Evolutionary conservation across 441 rosid species (phyloP).

Genomic region (Mallotus japonicus): DNA sequence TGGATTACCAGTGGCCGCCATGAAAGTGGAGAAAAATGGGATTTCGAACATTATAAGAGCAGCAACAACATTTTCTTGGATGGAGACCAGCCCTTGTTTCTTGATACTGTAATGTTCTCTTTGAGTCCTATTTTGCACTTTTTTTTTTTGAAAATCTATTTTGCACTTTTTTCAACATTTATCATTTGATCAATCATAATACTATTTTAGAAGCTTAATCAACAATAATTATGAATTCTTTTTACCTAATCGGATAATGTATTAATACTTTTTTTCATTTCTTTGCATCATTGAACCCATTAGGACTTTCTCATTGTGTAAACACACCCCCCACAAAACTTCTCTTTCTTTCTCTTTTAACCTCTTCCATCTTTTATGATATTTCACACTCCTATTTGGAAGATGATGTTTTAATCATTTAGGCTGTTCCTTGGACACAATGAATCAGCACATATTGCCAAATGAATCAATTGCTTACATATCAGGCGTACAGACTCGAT

Average conservation of each 20-base stretch:
- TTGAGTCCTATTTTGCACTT: background rate
- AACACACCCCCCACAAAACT: background rate
- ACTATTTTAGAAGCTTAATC: background rate
- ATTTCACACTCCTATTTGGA: background rate
- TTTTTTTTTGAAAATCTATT: no score
- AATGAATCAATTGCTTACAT: background rate
- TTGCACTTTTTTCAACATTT: background rate
- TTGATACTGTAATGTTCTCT: constrained; percentile 58
- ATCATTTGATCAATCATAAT: background rate
- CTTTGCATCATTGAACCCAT: background rate
- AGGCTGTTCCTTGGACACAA: background rate
- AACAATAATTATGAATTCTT: background rate
- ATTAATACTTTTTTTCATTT: background rate
- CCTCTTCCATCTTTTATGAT: background rate
- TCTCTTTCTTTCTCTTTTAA: no score
- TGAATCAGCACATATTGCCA: background rate
- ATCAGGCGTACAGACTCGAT: background rate
- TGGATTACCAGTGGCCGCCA: constrained; percentile 98
- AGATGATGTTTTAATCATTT: background rate
- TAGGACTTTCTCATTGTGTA: background rate
- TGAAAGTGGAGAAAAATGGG: constrained; percentile 92
- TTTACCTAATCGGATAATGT: background rate
- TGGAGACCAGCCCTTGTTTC: constrained; percentile 65
- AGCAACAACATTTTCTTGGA: constrained; percentile 67
- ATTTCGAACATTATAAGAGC: constrained; percentile 78